phyloP scores from a whole-genome alignment of 78 protist species.

The Pigoraptor vietnamica region DNA sequence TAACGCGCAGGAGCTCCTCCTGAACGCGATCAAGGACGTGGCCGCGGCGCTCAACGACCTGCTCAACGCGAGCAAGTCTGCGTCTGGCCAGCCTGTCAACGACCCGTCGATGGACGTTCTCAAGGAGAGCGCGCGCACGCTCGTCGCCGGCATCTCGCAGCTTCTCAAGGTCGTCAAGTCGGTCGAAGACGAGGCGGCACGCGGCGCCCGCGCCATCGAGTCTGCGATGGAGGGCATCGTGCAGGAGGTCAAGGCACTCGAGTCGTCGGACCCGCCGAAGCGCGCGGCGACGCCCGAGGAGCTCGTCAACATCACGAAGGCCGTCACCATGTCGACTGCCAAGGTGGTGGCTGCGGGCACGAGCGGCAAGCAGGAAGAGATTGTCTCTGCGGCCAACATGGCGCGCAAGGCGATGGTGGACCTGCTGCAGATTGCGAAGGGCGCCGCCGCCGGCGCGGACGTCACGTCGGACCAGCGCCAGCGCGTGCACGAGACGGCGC shows the following conservation, averaged over 20 bases:
- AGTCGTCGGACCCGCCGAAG: not conserved
- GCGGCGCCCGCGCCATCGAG: slow-evolving; percentile 8
- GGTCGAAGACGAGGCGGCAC: slow-evolving; percentile 8
- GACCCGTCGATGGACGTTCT: not conserved
- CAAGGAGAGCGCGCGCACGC: not conserved
- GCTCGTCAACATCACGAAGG: not conserved
- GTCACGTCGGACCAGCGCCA: not conserved
- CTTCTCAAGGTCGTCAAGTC: not conserved
- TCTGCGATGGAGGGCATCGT: slow-evolving; percentile 7
- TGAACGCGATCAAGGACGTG: not conserved
- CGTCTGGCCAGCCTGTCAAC: not conserved
- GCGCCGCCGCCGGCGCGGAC: not conserved
- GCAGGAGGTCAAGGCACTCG: not conserved
- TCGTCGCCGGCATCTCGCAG: not conserved
- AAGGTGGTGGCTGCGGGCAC: not conserved
- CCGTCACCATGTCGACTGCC: slow-evolving; percentile 2
- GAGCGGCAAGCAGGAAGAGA: not conserved
- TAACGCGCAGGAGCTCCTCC: slow-evolving; percentile 1
- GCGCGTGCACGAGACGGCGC: not conserved
- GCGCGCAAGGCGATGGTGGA: slow-evolving; percentile 16
- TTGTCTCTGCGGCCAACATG: not conserved
- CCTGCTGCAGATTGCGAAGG: not conserved
- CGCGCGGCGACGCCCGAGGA: slow-evolving; percentile 13
- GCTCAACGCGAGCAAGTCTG: not conserved
- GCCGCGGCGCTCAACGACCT: not conserved